Evolutionary conservation across 148 eudicot species (phyloP).

Genomic region (Suaeda aralocaspica): DNA sequence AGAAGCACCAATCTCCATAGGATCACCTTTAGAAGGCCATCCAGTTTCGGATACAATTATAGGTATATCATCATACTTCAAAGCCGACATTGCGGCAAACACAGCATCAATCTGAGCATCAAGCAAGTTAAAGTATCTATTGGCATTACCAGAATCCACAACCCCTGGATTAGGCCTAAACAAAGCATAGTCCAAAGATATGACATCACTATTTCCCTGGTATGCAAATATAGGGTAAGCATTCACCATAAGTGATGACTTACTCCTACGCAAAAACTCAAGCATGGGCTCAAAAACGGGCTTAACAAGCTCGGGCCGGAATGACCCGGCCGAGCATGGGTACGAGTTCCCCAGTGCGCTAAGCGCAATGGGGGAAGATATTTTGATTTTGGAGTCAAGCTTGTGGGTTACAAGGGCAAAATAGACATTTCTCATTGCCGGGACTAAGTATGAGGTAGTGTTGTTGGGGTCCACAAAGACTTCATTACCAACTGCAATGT

Average conservation of each 20-base stretch:
- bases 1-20: conserved; percentile 64
- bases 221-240: conserved; percentile 88
- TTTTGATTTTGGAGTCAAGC: conserved; percentile 42
- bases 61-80: conserved; percentile 55
- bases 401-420: conserved; percentile 40
- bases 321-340: conserved; percentile 77
- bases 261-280: conserved; percentile 47
- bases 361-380: conserved; percentile 81
- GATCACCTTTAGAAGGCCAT: conserved; percentile 89
- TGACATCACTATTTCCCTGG: conserved; percentile 70
- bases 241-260: conserved; percentile 73
- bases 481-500: conserved; percentile 86
- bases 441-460: conserved; percentile 52
- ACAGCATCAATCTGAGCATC: conserved; percentile 94
- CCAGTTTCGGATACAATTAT: conserved; percentile 81
- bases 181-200: conserved; percentile 72
- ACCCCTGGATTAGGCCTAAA: conserved; percentile 71
- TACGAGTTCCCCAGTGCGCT: conserved; percentile 62
- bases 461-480: conserved; percentile 73
- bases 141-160: conserved; percentile 60
- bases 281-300: conserved; percentile 70
- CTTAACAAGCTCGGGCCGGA: conserved; percentile 49
- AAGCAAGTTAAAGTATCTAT: conserved; percentile 55
- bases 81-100: conserved; percentile 71
- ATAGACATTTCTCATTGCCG: conserved; percentile 73